Conservation (phyloP, 192 early-diverging fungal species). For the Mortierella hygrophila region DNA sequence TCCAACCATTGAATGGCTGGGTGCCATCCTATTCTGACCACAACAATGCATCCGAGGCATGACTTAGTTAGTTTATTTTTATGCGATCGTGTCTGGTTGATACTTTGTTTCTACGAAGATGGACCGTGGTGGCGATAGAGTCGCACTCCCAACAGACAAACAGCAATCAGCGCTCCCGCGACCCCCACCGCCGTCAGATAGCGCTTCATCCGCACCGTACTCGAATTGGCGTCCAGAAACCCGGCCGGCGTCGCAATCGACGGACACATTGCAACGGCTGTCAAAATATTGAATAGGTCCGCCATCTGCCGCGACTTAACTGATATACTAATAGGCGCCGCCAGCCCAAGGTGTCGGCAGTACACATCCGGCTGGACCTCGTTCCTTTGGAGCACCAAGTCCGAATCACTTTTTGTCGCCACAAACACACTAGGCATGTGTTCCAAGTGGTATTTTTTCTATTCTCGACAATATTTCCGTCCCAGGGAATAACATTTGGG, state of each 20-base stretch:
- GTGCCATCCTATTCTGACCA: slow-evolving; percentile 5
- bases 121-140: slow-evolving; percentile 51
- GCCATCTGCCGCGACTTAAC: slow-evolving; percentile 88
- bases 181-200: slow-evolving; percentile 58
- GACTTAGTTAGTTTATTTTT: background rate
- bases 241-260: slow-evolving; percentile 58
- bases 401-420: slow-evolving; percentile 94
- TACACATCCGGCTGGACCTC: slow-evolving; percentile 95
- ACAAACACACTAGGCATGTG: slow-evolving; percentile 92
- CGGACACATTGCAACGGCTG: slow-evolving; percentile 88
- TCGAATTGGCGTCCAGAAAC: slow-evolving; percentile 39
- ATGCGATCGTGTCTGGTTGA: background rate
- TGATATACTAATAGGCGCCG: slow-evolving; percentile 92
- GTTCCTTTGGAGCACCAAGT: slow-evolving; percentile 86
- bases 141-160: slow-evolving; percentile 49
- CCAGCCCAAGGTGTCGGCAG: slow-evolving; percentile 87
- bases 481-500: background rate
- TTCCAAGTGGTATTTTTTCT: slow-evolving; percentile 88
- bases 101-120: background rate
- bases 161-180: slow-evolving; percentile 51
- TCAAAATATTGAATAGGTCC: slow-evolving; percentile 89
- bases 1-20: background rate
- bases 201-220: slow-evolving; percentile 35
- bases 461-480: background rate
- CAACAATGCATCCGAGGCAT: background rate